Evolutionary conservation across 2,329 filamentous ascomycete species (phyloP).

Genomic region (Fusarium brachygibbosum): DNA sequence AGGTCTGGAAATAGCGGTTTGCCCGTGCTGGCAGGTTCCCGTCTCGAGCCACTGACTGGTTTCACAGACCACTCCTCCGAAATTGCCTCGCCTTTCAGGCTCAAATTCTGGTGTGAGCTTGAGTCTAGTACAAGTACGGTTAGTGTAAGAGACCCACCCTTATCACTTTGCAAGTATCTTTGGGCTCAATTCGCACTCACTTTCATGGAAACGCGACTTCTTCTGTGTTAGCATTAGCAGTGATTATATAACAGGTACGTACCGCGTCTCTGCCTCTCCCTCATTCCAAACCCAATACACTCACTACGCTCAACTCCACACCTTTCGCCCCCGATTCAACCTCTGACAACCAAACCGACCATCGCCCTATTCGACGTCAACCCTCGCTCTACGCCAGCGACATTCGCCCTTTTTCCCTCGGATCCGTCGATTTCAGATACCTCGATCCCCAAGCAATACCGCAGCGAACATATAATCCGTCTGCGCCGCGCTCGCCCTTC

Average conservation of each 20-base stretch:
- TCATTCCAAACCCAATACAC: conserved; percentile 49
- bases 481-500: conserved; percentile 31
- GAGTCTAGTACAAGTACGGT: background rate
- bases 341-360: conserved; percentile 47
- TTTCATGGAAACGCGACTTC: background rate
- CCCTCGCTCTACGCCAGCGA: conserved; percentile 46
- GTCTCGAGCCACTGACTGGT: conserved; percentile 24
- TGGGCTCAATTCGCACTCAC: background rate
- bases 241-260: conserved; percentile 7
- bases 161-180: background rate
- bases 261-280: conserved; percentile 41
- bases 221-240: background rate
- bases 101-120: conserved; percentile 25
- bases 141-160: background rate
- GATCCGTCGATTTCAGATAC: conserved; percentile 30
- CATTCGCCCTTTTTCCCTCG: conserved; percentile 41
- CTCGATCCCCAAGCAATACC: conserved; percentile 10
- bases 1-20: conserved; percentile 24
- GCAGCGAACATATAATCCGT: conserved; percentile 29
- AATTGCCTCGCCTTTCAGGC: conserved; percentile 54
- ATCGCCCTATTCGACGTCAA: conserved; percentile 45
- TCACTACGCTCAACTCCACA: conserved; percentile 45
- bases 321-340: conserved; percentile 50
- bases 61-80: conserved; percentile 22
- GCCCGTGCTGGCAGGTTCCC: conserved; percentile 32